Evolutionary conservation across 2,329 filamentous ascomycete genomes (phyloP), one percentile per base, ranked within the genome.

Genomic region (Lecanoromycetidae sp.): DNA sequence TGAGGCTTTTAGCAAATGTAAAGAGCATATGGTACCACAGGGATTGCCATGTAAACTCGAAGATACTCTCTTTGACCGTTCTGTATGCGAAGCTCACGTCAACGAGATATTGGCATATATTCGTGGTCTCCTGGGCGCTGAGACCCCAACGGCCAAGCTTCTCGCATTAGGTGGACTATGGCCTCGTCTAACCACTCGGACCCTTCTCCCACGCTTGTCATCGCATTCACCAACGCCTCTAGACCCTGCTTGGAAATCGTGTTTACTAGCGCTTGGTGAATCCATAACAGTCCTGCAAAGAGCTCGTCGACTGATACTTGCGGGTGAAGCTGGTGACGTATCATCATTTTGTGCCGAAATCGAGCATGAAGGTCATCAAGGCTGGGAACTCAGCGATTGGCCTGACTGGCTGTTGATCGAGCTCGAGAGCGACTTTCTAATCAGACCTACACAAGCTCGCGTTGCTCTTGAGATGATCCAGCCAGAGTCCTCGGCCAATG

Each of bases 371-470:
- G 79, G 78, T 0, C 77, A 80, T 51, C 53, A 56, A 1, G 74
- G 72, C 8, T 84, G 79, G 77, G 54, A 70, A 5, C 70, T 73
- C 0, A 8, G 57, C 0, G 50, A 72, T 0, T 62, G 66, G 30
- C 78, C 80, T 0, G 80, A 85, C 19, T 77, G 68, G 50, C 63
- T 86, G 0, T 61, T 87, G 0, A 50, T 86, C 0, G 80, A 86
- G 57, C 64, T 80, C 1, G 80, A 86, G 44, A 76, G 69, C 27
- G 70, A 71, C 1, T 66, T 86, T 1, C 56, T 78, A 7, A 77
- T 87, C 7, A 71, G 83, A 0, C 57, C 66, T 0, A 70, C 76
- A 0, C 80, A 86, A 56, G 66, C 71, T 2, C 57, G 71, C 2
- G 77, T 86, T 41, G 75, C 80, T 0, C 36, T 48, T 0, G 57